Base-by-base conservation (phyloP, 495 filamentous ascomycete genomes). In the Penicillium flavigenum region DNA sequence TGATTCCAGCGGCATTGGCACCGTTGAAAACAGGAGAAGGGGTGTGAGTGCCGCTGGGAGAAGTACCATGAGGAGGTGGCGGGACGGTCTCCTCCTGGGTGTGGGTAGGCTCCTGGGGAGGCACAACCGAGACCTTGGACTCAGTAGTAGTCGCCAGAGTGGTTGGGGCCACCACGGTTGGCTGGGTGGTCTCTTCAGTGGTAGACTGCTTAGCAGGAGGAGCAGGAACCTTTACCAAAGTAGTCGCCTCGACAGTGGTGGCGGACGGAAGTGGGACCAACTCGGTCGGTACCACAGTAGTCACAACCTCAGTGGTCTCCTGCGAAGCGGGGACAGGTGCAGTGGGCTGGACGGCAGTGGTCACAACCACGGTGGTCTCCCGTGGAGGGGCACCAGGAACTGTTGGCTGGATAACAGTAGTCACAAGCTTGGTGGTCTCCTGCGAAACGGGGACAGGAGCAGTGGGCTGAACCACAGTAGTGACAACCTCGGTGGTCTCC, bases 21-120 rank as follows among this genome's bases (percentile, higher is more conserved):
- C 43, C 43, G n/a, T 55, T 55, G 53, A 55, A 55, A 24, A 47
- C 22, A 39, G 53, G 53, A 7, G 36, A 29, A 31, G 50, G 22
- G 5, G 50, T 8, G n/a, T 17, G 36, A 29, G 36, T 42, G 5
- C 38, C 12, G 12, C 32, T 39, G 12, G 52, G 19, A 38, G 42
- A 36, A 38, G 42, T 19, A 10, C 12, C 43, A 9, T 47, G 29
- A 17, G 42, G 39, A 11, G 20, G n/a, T 36, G 43, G 20, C 4
- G 34, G 16, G 31, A 9, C 22, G 20, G n/a, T 16, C 7, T 9
- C 20, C 42, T 46, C 19, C 31, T 36, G 29, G 31, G 17, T 52
- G 2, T 41, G 14, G 2, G 29, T 34, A 12, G 41, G 41, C 26
- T 45, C 6, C 1, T 38, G 31, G n/a, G 53, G 31, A 36, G 31